Evolutionary conservation across 805 yeast genomes (phyloP).

Genomic region (Metschnikowia gelsemii): DNA sequence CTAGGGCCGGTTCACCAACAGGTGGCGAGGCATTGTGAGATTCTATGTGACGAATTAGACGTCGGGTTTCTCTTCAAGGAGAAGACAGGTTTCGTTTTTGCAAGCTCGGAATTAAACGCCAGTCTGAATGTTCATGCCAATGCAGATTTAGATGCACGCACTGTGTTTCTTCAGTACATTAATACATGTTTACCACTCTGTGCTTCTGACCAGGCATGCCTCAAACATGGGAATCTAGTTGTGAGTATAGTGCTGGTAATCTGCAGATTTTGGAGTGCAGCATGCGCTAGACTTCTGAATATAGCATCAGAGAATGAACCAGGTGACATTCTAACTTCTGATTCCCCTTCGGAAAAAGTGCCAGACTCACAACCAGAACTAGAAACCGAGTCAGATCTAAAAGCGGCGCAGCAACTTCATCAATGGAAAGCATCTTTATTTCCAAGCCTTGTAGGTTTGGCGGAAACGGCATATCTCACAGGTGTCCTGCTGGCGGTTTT

Average conservation of each 20-base stretch:
- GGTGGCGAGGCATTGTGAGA: slow-evolving; percentile 9
- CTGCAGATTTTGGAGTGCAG: no score
- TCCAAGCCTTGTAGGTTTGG: slow-evolving; percentile 7
- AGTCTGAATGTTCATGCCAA: no score
- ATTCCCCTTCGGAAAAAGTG: no score
- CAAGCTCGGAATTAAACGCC: no score
- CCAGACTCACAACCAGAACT: no score
- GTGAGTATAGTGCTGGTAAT: slow-evolving; percentile 1
- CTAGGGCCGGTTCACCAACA: slow-evolving; percentile 4
- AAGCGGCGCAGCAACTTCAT: no score
- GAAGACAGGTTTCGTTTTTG: no score
- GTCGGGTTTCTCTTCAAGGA: not conserved
- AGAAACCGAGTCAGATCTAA: no score
- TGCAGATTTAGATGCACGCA: no score
- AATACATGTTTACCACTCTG: not conserved
- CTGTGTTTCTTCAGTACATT: slow-evolving; percentile 2
- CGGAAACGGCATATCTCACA: slow-evolving; percentile 8
- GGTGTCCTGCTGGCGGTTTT: slow-evolving; percentile 13
- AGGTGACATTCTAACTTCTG: no score
- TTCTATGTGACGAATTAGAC: slow-evolving; percentile 3
- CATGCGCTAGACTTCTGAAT: no score
- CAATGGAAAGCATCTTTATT: slow-evolving; percentile 3
- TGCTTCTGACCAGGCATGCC: not conserved
- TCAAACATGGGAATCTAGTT: slow-evolving; percentile 4
- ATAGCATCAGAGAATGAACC: no score